phyloP scores from a whole-genome alignment of 2,329 filamentous ascomycete species.

The Dothideomycetes sp. region DNA sequence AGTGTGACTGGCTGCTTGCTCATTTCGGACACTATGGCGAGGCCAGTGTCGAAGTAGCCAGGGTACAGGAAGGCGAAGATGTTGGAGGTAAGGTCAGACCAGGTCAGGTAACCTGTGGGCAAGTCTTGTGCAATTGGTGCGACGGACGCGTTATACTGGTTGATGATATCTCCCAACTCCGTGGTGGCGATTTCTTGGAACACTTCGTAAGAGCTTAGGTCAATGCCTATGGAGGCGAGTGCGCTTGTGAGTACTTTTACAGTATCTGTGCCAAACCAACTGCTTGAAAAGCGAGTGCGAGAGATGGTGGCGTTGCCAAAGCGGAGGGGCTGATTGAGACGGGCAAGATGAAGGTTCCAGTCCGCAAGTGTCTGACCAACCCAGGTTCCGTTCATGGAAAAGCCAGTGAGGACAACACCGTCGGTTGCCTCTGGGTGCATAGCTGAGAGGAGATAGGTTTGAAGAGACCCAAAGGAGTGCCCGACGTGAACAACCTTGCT shows the following conservation, averaged over 20 bases:
- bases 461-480: slow-evolving; percentile 22
- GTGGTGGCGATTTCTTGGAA: slow-evolving; percentile 12
- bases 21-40: slow-evolving; percentile 17
- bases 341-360: slow-evolving; percentile 20
- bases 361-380: slow-evolving; percentile 15
- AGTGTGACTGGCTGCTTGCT: slow-evolving; percentile 20
- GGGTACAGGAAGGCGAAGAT: slow-evolving; percentile 22
- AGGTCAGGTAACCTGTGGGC: slow-evolving; percentile 19
- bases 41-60: slow-evolving; percentile 17
- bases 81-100: slow-evolving; percentile 13
- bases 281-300: neutral
- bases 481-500: slow-evolving; percentile 28
- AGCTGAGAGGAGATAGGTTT: slow-evolving; percentile 43
- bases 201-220: slow-evolving; percentile 14
- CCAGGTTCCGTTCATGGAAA: slow-evolving; percentile 17
- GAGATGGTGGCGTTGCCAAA: slow-evolving; percentile 15
- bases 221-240: slow-evolving; percentile 20
- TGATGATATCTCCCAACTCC: slow-evolving; percentile 14
- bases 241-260: slow-evolving; percentile 35
- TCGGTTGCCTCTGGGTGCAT: slow-evolving; percentile 40
- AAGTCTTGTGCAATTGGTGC: slow-evolving; percentile 7
- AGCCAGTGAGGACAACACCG: slow-evolving; percentile 27
- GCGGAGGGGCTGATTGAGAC: slow-evolving; percentile 16
- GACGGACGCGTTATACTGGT: slow-evolving; percentile 17
- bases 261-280: slow-evolving; percentile 17